A percentile compares a stretch with the other conserved stretches of the same genome.
Conservation (phyloP, 169 alveolate genomes). For the Cryptosporidium andersoni region DNA sequence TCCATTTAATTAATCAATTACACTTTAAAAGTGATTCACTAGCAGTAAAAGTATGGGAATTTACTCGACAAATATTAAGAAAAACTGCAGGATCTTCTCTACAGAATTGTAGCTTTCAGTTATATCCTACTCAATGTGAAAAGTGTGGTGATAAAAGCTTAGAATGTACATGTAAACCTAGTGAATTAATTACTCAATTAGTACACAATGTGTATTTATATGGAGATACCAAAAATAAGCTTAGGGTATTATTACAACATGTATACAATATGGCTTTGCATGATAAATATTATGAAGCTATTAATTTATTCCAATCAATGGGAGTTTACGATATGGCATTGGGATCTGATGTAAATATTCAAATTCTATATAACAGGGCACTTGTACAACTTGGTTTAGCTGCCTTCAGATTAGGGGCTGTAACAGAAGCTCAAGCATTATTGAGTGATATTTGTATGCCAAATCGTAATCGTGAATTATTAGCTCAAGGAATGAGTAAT, state of each 20-base stretch:
- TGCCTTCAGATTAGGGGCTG: slow-evolving; percentile 94
- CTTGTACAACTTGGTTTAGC: slow-evolving; percentile 94
- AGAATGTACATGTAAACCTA: slow-evolving; percentile 25
- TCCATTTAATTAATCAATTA: slow-evolving; percentile 25
- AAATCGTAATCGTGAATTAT: slow-evolving; percentile 91
- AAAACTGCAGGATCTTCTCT: slow-evolving; percentile 48
- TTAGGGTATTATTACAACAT: slow-evolving; percentile 86
- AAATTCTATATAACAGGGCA: slow-evolving; percentile 93
- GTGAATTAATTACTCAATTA: slow-evolving; percentile 74
- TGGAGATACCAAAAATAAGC: slow-evolving; percentile 82
- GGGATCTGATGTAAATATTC: slow-evolving; percentile 89
- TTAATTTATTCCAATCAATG: slow-evolving; percentile 84
- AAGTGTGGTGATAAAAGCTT: not conserved
- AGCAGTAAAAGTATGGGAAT: slow-evolving; percentile 67
- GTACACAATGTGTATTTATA: slow-evolving; percentile 80
- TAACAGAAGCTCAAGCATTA: slow-evolving; percentile 89
- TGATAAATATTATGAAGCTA: slow-evolving; percentile 88
- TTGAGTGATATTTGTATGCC: slow-evolving; percentile 92
- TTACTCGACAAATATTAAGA: slow-evolving; percentile 36
- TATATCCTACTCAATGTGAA: not conserved
- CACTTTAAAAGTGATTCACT: slow-evolving; percentile 49
- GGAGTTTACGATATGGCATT: slow-evolving; percentile 88
- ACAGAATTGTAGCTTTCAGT: not conserved
- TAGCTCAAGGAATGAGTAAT: slow-evolving; percentile 92
- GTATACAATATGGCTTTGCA: slow-evolving; percentile 88